Evolutionary conservation across 805 yeast genomes (phyloP).

Genomic region (Yarrowia keelungensis): DNA sequence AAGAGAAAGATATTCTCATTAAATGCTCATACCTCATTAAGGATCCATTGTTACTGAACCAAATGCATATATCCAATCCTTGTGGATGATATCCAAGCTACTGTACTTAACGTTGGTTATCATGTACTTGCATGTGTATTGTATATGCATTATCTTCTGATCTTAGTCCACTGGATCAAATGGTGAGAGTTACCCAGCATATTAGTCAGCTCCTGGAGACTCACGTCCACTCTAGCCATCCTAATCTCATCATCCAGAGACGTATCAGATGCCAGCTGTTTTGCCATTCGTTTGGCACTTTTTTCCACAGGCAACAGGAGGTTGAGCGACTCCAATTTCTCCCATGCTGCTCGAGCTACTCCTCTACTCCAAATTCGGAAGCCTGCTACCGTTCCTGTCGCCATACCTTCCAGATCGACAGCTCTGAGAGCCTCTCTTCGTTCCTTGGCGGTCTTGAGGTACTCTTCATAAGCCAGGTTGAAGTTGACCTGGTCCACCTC

Average conservation of each 20-base stretch:
- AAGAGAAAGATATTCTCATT: too few species aligned
- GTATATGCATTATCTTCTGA: slow-evolving; percentile 1
- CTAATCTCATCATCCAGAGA: slow-evolving; percentile 46
- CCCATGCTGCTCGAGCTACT: slow-evolving; percentile 77
- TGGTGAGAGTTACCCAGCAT: slow-evolving; percentile 51
- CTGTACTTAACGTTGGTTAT: too few species aligned
- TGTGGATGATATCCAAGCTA: too few species aligned
- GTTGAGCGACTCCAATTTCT: slow-evolving; percentile 62
- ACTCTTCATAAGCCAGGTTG: slow-evolving; percentile 79
- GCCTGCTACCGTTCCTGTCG: slow-evolving; percentile 53
- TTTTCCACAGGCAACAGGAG: slow-evolving; percentile 55
- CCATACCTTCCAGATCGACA: slow-evolving; percentile 45
- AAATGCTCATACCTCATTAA: too few species aligned
- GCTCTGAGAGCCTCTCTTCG: slow-evolving; percentile 51
- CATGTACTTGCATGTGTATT: too few species aligned
- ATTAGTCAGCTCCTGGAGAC: slow-evolving; percentile 48
- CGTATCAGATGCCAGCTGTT: slow-evolving; percentile 50
- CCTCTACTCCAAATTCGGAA: slow-evolving; percentile 66
- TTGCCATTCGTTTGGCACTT: slow-evolving; percentile 54
- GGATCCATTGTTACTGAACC: too few species aligned
- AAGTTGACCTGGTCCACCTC: slow-evolving; percentile 71
- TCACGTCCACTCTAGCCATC: slow-evolving; percentile 49
- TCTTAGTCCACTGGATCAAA: slow-evolving; percentile 52
- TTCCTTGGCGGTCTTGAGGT: slow-evolving; percentile 60
- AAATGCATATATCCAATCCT: too few species aligned